Evolutionary conservation across 1,284 basidiomycete species (phyloP).

Genomic region (Microstroma glucosiphilum): DNA sequence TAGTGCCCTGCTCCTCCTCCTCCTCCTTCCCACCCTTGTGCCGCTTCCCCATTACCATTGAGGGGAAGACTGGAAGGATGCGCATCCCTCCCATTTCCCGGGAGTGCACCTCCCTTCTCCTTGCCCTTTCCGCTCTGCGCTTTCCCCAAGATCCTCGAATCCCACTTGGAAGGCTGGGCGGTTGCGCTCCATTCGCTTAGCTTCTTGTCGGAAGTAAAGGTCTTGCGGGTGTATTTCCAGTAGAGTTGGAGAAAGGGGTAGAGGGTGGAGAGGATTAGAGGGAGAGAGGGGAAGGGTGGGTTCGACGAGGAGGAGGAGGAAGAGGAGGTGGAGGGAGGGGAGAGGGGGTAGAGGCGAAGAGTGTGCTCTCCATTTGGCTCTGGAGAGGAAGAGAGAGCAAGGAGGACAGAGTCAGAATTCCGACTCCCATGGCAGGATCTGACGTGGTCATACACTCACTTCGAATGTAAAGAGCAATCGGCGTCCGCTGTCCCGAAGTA

Average conservation of each 20-base stretch:
- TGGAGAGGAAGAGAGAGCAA: background rate
- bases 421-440: background rate
- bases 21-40: too few relatives aligned
- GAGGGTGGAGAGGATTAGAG: background rate
- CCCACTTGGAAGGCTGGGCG: background rate
- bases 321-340: background rate
- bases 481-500: background rate
- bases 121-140: background rate
- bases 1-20: slow-evolving; percentile 1
- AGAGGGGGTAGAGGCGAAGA: background rate
- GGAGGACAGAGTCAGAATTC: background rate
- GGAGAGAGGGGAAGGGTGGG: background rate
- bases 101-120: background rate
- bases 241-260: slow-evolving; percentile 4
- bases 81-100: background rate
- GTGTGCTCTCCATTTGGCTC: background rate
- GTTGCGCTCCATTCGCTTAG: background rate
- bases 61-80: too few relatives aligned
- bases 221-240: background rate
- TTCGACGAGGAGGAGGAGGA: background rate
- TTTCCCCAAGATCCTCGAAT: background rate
- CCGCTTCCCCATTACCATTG: background rate
- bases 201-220: background rate
- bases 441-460: background rate
- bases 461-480: background rate